phyloP scores from a whole-genome alignment of 306 rosid genomes.

The Vigna mungo region DNA sequence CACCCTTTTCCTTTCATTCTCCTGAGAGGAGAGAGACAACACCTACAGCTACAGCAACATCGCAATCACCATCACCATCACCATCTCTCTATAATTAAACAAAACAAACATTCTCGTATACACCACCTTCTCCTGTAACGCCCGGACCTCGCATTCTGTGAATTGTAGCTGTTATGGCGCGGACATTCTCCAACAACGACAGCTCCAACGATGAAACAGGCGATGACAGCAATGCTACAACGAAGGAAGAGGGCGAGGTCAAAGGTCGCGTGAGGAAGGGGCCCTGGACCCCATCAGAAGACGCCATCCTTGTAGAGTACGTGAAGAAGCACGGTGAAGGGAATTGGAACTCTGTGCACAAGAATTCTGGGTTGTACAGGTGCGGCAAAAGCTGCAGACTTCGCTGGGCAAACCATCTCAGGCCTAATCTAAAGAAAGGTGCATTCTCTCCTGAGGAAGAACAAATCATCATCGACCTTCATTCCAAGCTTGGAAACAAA shows the following conservation, averaged over 20 bases:
- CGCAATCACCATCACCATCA: not conserved
- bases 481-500: constrained; percentile 82
- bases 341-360: constrained; percentile 84
- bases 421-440: constrained; percentile 85
- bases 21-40: constrained; percentile 58
- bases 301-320: constrained; percentile 64
- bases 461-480: constrained; percentile 67
- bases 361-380: constrained; percentile 64
- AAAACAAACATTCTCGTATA: not conserved
- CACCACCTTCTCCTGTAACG: not conserved
- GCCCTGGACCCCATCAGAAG: constrained; percentile 83
- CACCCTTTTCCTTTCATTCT: not conserved
- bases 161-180: constrained; percentile 15
- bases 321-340: constrained; percentile 80
- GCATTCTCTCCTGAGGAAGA: constrained; percentile 71
- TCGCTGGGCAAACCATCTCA: constrained; percentile 87
- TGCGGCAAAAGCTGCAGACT: constrained; percentile 93
- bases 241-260: constrained; percentile 19
- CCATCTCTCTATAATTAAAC: not conserved
- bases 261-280: constrained; percentile 62
- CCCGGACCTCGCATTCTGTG: not conserved
- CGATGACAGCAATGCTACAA: not conserved
- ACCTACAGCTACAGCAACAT: not conserved
- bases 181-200: constrained; percentile 16
- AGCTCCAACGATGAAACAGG: constrained; percentile 9